Conservation (phyloP, 2,329 filamentous ascomycete genomes). For the Harringtonia lauricola region DNA sequence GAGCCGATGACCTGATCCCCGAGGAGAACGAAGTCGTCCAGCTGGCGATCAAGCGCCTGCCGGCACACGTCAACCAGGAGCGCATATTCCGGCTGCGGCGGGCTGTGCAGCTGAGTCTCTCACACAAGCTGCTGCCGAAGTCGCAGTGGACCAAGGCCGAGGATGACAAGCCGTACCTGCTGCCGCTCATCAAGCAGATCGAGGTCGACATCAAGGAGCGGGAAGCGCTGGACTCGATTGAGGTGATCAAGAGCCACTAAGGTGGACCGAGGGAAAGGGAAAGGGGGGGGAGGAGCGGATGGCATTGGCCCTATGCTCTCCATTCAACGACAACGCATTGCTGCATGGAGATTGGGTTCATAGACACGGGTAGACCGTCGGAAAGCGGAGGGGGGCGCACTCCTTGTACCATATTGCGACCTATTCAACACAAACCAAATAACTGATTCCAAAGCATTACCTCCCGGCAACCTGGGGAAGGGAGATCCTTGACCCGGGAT, state of each 20-base stretch:
- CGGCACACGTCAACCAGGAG: conserved; percentile 86
- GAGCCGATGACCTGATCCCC: conserved; percentile 87
- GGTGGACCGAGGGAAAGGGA: too few species aligned
- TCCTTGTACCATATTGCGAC: too few species aligned
- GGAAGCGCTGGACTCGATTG: conserved; percentile 38
- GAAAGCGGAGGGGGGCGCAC: too few species aligned
- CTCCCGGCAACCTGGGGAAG: too few species aligned
- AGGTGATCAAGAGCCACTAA: conserved; percentile 37
- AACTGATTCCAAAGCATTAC: too few species aligned
- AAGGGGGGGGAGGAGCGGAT: background rate
- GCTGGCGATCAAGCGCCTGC: conserved; percentile 80
- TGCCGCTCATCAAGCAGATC: conserved; percentile 40
- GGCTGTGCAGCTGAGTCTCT: conserved; percentile 67
- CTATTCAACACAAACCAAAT: too few species aligned
- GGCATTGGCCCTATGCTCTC: background rate
- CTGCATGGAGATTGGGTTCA: too few species aligned
- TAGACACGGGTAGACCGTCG: too few species aligned
- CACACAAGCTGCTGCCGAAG: conserved; percentile 55
- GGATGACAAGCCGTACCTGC: conserved; percentile 45
- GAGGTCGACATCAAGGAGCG: conserved; percentile 37
- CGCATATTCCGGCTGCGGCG: conserved; percentile 94
- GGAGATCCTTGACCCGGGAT: too few species aligned
- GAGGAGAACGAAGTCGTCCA: conserved; percentile 86
- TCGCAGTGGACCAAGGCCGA: conserved; percentile 48
- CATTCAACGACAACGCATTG: background rate